Base-by-base conservation (phyloP, 2,329 filamentous ascomycete species). In the Metarhizium sp. region DNA sequence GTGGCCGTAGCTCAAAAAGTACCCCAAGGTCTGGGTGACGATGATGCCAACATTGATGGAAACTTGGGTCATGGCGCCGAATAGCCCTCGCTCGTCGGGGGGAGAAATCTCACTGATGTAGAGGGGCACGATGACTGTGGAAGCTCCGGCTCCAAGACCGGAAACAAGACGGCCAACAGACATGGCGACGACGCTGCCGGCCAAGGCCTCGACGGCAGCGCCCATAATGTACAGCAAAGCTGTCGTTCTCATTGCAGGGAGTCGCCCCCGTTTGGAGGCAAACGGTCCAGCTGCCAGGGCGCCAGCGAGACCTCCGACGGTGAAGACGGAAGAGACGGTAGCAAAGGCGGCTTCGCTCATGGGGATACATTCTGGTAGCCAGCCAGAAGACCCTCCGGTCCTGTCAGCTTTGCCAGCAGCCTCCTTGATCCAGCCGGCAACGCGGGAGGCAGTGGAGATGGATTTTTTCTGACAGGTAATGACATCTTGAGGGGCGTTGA, bases 51-150 rank as follows among this genome's bases (percentile, higher is more conserved):
- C 75, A 65, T 97, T 97, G 75, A 92, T 92, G 71, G 91, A 92
- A 65, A 97, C 85, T 68, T 99, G 92, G 0, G 94, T 97, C 71
- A 95, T 87, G 55, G 82, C 78, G 13, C 84, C 84, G 66, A 96
- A 97, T 59, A 95, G 83, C 5, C 91, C 92, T 54, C 85, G 82
- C 60, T 86, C 81, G 16, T 77, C 74, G 0, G 83, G 83, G 4
- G 92, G 94, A 0, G 92, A 86, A 30, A 96, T 81, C 71, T 99
- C 94, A 49, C 90, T 92, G 62, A 99, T 90, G 75, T 95, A 99
- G 20, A 99, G 82, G 0, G 94, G 94, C 2, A 95, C 91, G 40
- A 96, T 89, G 20, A 99, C 94, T 2, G 94, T 92, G 1, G 91
- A 84, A 2, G 91, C 90, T 25, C 94, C 94, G 6, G 91, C 91